A percentile compares a stretch with the other conserved stretches of the same genome.
phyloP scores from a whole-genome alignment of 305 asterid genomes.

The Fraxinus sp. region DNA sequence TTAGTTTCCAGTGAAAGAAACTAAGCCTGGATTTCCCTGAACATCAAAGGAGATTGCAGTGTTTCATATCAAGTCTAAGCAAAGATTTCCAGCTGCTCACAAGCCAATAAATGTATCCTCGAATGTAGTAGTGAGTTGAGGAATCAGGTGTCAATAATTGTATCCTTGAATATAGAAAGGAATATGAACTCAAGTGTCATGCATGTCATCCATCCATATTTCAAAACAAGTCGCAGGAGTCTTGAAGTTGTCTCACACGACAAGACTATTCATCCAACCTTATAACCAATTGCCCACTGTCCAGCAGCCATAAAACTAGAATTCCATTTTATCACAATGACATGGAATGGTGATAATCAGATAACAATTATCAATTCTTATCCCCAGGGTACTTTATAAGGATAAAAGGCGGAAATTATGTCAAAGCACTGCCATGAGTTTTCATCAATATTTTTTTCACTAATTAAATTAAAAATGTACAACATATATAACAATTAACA shows the following conservation, averaged over 20 bases:
- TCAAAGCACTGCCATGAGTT: not conserved
- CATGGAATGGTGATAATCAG: not conserved
- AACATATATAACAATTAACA: not conserved
- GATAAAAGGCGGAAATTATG: not conserved
- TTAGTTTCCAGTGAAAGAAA: not conserved
- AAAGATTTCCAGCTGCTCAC: not conserved
- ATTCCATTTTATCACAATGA: not conserved
- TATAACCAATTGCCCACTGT: not conserved
- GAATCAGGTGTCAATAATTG: not conserved
- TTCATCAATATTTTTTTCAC: not conserved
- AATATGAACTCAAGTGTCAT: not conserved
- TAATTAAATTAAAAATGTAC: not conserved
- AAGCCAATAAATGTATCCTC: not conserved
- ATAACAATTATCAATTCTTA: conserved; percentile 6
- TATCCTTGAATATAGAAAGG: not conserved
- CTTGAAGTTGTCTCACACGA: not conserved
- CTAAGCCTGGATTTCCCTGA: not conserved
- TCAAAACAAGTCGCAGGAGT: not conserved
- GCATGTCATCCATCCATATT: not conserved
- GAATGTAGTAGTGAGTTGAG: not conserved
- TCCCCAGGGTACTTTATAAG: conserved; percentile 1
- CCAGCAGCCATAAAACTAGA: not conserved
- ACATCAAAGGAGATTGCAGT: not conserved
- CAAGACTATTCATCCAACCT: not conserved
- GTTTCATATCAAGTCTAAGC: not conserved